Evolutionary conservation across 2,329 filamentous ascomycete genomes (phyloP), one percentile per base, ranked within the genome.

Genomic region (Aspergillus neoniger): DNA sequence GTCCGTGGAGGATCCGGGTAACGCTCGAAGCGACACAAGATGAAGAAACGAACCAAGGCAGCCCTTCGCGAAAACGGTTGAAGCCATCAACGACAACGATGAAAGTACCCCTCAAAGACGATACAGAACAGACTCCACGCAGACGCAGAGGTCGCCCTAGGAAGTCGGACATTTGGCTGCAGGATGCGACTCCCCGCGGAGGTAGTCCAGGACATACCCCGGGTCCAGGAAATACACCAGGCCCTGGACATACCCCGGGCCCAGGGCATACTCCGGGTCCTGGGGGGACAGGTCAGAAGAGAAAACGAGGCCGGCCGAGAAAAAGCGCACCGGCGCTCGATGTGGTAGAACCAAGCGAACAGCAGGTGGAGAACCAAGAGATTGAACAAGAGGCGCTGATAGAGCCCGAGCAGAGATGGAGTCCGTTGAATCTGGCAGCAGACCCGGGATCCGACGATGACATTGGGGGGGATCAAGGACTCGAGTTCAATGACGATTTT

Each of bases 1-100:
- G 79, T 64, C 79, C 79, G 28, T 81, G 79, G 79, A 76, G 78
- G 58, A 81, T 81, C 59, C 74, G 77, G 48, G 78, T 81, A 23
- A 81, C 79, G 0, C 74, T 81, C 38, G 79, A 81, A 67, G 79
- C 79, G 19, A 79, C 79, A 47, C 77, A 81, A 55, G 78, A 80
- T 39, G 76, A 76, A 32, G 74, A 65, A 38, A 65, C 71, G 41
- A 70, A 74, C 50, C 63, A 70, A 47, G 69, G 59, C 19, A 70
- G 69, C 48, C 69, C 71, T 23, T 67, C 69, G 58, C 72, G 69
- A 62, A 78, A 74, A 67, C 69, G 70, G 38, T 61, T 65, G 5
- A 68, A 65, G 32, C 70, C 71, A 19, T 71, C 70, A 9, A 73
- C 76, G 5, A 73, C 67, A 32, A 79, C 77, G 9, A 76, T 71